These are phyloP conservation scores for Spatholobus suberectus DNA, from an alignment of 306 rosid species.

Conservation along the genomic window DNA sequence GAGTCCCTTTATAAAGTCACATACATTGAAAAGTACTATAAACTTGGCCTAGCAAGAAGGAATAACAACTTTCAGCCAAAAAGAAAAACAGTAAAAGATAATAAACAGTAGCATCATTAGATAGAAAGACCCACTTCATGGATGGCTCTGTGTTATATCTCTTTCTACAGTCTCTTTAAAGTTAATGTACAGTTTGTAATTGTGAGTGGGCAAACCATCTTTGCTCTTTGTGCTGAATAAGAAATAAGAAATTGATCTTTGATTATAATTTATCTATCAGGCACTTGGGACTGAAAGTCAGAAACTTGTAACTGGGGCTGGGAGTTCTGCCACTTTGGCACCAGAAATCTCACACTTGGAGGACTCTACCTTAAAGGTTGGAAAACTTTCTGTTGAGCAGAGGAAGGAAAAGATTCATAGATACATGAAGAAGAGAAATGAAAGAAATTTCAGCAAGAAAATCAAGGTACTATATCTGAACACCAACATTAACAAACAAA, in stretches of 20 bases:
- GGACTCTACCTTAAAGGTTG: conserved; percentile 81
- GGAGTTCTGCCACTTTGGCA: conserved; percentile 65
- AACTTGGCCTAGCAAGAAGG: conserved; percentile 34
- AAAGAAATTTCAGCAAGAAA: conserved; percentile 98
- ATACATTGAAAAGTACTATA: conserved; percentile 40
- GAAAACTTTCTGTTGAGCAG: conserved; percentile 89
- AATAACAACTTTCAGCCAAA: conserved; percentile 39
- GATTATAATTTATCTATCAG: conserved; percentile 45
- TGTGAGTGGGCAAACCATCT: conserved; percentile 15
- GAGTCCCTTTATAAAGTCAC: conserved; percentile 41
- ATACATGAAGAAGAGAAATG: conserved; percentile 94
- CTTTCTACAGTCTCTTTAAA: conserved; percentile 35
- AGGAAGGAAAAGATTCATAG: conserved; percentile 96
- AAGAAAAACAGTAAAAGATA: conserved; percentile 2
- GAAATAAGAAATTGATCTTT: conserved; percentile 11
- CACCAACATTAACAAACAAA: background rate
- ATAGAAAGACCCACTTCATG: conserved; percentile 38
- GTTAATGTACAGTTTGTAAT: conserved; percentile 4
- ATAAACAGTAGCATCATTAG: conserved; percentile 22
- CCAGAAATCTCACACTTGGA: conserved; percentile 83
- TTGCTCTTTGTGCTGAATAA: conserved; percentile 25
- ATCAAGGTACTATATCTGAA: conserved; percentile 67
- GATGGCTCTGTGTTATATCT: conserved; percentile 18
- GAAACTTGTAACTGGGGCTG: conserved; percentile 67
- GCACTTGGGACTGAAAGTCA: conserved; percentile 69